A percentile compares a stretch with the other conserved stretches of the same genome.
Evolutionary conservation across 768 basidiomycete species (phyloP).

Genomic region (Boletus reticuloceps): DNA sequence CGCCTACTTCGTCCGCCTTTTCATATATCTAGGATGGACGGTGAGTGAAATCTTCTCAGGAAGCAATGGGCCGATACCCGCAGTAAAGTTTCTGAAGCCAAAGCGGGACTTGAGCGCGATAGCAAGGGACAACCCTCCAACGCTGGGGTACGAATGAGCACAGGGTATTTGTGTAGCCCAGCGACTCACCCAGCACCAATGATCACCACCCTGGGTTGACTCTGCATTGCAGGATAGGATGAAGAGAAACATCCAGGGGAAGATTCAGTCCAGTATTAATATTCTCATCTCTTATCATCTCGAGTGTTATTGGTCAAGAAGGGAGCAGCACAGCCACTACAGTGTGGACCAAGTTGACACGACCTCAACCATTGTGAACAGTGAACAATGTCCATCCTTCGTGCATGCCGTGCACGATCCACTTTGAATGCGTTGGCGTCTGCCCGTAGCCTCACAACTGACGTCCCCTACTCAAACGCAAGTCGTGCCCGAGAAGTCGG

Average conservation of each 20-base stretch:
- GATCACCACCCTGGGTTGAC: slow-evolving; percentile 16
- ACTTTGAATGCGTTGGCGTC: slow-evolving; percentile 12
- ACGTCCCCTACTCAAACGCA: slow-evolving; percentile 21
- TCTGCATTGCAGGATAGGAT: slow-evolving; percentile 1
- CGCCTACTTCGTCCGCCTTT: slow-evolving; percentile 43
- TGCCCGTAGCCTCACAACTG: slow-evolving; percentile 20
- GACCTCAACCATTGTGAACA: background rate
- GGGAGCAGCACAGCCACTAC: slow-evolving; percentile 21
- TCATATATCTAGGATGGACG: slow-evolving; percentile 39
- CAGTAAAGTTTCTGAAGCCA: slow-evolving; percentile 40
- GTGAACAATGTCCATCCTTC: slow-evolving; percentile 55
- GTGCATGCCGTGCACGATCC: slow-evolving; percentile 37
- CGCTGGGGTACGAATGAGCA: slow-evolving; percentile 21
- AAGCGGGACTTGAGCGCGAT: slow-evolving; percentile 41
- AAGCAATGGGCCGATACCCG: slow-evolving; percentile 16
- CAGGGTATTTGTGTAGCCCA: background rate
- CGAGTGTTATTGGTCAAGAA: too few relatives aligned
- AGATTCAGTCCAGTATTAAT: background rate
- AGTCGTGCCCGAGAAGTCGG: slow-evolving; percentile 18
- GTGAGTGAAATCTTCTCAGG: background rate
- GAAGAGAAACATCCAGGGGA: background rate
- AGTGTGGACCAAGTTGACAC: background rate
- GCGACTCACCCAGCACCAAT: slow-evolving; percentile 22
- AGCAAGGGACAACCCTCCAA: slow-evolving; percentile 42
- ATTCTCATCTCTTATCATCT: too few relatives aligned